Base-by-base conservation (phyloP, 805 yeast genomes). In the Scheffersomyces amazonensis region DNA sequence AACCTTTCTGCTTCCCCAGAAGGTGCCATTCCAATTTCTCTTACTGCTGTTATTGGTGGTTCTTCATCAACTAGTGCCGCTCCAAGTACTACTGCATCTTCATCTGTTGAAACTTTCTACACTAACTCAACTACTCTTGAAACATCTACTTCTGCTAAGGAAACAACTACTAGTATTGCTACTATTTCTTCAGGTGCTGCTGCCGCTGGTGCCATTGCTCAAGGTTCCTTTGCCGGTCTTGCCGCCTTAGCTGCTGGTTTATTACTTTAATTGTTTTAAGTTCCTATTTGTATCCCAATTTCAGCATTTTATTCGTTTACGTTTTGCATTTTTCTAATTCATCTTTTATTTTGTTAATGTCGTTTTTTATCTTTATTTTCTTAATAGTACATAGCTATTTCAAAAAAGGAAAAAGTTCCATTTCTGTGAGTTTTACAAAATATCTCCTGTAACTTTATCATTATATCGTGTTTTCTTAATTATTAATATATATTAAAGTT, bases 121-220 rank as follows among this genome's bases (percentile, higher is more conserved):
- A 20, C 6, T 20, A 7, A 6, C 15, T 5, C 30, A 27, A 13
- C 30, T 17, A 13, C 30, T 10, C 16, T 22, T n/a, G 28, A n/a
- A 20, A 4, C 22, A 20, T 13, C 25, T 10, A 33, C 38, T 37
- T 54, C 48, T 40, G 49, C 48, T 16, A 37, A 54, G 22, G 44
- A 51, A 25, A 17, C 37, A 10, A 32, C 32, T 20, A 46, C 48
- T n/a, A 35, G 36, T 36, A 53, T 43, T 40, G 54, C 53, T 42
- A 69, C 54, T 36, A 68, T 62, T 53, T 58, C 56, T 43, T 64
- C 61, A 43, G 68, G 61, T 50, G 60, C 56, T 46, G 67, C 62
- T 42, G 66, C 62, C 52, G 60, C 61, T 55, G 32, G 37, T 19
- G 16, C 19, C 5, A n/a, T 34, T 8, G 27, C 27, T 18, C 20